Conservation (phyloP, 768 basidiomycete genomes). For the Psilocybe cubensis region DNA sequence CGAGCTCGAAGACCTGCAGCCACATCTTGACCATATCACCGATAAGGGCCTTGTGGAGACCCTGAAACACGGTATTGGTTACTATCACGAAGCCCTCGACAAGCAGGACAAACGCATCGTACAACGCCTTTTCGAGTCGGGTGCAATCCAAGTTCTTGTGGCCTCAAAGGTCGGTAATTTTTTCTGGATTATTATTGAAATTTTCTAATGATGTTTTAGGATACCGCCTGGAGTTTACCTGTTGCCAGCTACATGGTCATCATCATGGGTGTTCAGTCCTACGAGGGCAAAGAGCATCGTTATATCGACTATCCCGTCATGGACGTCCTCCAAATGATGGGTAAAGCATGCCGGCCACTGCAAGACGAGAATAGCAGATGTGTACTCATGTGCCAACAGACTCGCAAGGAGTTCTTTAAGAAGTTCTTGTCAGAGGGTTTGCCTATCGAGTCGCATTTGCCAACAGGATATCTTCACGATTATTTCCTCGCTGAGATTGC, state of each 20-base stretch:
- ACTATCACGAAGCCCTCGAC: conserved; percentile 92
- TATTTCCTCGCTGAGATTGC: conserved; percentile 99
- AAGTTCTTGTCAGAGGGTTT: conserved; percentile 98
- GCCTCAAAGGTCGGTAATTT: conserved; percentile 79
- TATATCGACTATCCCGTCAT: conserved; percentile 98
- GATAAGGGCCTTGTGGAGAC: conserved; percentile 80
- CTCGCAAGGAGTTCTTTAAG: conserved; percentile 98
- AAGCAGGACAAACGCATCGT: conserved; percentile 95
- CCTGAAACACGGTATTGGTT: conserved; percentile 89
- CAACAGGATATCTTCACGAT: conserved; percentile 90
- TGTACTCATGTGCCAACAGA: conserved; percentile 97
- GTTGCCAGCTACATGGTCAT: conserved; percentile 97
- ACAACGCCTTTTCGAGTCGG: conserved; percentile 88
- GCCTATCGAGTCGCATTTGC: conserved; percentile 94
- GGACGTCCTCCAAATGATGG: conserved; percentile 99
- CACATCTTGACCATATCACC: conserved; percentile 83
- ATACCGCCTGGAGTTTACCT: conserved; percentile 95
- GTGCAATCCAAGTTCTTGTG: conserved; percentile 93
- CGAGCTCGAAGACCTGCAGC: conserved; percentile 78
- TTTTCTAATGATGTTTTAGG: conserved; percentile 45
- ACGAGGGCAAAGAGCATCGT: conserved; percentile 97
- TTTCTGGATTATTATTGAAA: neutral
- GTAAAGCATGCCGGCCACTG: conserved; percentile 89
- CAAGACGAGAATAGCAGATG: conserved; percentile 92
- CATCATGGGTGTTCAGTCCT: conserved; percentile 98